Base-by-base conservation (phyloP, 805 yeast genomes). In the Alloascoidea africana region DNA sequence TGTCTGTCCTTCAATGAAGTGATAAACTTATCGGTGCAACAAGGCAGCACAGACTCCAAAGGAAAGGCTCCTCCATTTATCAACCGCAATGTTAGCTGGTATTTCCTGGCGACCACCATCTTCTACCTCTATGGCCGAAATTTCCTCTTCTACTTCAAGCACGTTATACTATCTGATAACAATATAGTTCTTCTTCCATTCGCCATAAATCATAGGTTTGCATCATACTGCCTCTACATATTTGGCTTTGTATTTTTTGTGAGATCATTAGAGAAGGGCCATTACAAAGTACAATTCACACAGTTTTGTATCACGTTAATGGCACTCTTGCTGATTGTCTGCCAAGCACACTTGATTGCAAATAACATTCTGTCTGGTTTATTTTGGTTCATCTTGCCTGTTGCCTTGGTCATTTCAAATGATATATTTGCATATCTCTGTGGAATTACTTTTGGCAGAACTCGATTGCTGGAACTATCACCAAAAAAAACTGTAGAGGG, bases 401-500 rank as follows among this genome's bases (percentile, higher is more conserved):
- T 84, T 43, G 78, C 93, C 2, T 66, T 89, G 50, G 98, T 91
- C 37, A 84, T 91, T 46, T 81, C 85, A 39, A 91, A 91, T 55
- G 98, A 91, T 55, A 86, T 89, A 38, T 87, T 85, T 66, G 98
- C 98, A 17, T 91, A 91, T 55, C 65, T 91, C 36, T 91, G 97
- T 61, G 98, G 98, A 35, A 91, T 91, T 46, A 83, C 97, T 2
- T 85, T 91, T 60, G 98, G 98, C 39, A 73, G 68, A 44, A 89
- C 96, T 30, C 95, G 83, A 52, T 71, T 91, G 51, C 84, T 91
- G 48, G 85, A 81, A 38, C 84, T 91, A 44, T 84, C 96, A 6
- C 98, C 98, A 41, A 91, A 91, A 59, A 91, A 91, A 61, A 91
- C 98, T 2, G 86, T 89, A 27, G 98, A 91, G 61, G 98, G 98